Conservation (phyloP, 495 filamentous ascomycete species). For the Aspergillus affinis region DNA sequence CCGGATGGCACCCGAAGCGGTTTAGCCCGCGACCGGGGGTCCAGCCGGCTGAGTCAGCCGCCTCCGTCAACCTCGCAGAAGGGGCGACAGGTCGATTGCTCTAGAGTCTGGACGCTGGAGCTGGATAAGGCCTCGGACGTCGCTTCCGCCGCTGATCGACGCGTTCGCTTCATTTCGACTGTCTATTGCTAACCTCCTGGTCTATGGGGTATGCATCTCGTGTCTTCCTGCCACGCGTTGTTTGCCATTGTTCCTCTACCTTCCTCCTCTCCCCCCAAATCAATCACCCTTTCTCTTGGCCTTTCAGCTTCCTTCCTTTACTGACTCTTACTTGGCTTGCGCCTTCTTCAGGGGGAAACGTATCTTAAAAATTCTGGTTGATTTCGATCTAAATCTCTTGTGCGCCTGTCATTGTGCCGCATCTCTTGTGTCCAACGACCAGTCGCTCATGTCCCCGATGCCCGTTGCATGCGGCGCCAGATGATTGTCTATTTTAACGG, state of each 20-base stretch:
- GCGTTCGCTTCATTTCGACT: conserved; percentile 31
- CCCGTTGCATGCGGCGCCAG: conserved; percentile 24
- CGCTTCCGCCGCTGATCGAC: conserved; percentile 35
- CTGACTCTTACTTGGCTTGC: conserved; percentile 9
- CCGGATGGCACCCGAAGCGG: conserved; percentile 35
- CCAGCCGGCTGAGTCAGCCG: conserved; percentile 42
- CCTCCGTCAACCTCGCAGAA: conserved; percentile 45
- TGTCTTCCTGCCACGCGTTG: conserved; percentile 22
- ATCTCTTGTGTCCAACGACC: conserved; percentile 17
- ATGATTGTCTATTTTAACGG: conserved; percentile 27
- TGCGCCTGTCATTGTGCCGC: conserved; percentile 3
- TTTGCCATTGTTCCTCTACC: conserved; percentile 18
- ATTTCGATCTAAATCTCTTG: not conserved
- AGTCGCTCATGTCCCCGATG: conserved; percentile 27
- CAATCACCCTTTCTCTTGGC: conserved; percentile 13
- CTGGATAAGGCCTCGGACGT: conserved; percentile 28
- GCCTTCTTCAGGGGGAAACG: conserved; percentile 6
- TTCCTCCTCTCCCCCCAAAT: conserved; percentile 2
- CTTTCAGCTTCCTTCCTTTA: not conserved
- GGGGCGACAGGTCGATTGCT: conserved; percentile 39
- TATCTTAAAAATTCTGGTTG: not conserved
- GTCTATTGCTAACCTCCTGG: conserved; percentile 13
- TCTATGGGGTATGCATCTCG: conserved; percentile 26
- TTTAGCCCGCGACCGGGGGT: conserved; percentile 30
- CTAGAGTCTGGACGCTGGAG: conserved; percentile 24